A percentile compares a stretch with the other conserved stretches of the same genome.
Conservation (phyloP, 2,329 filamentous ascomycete species). For the Leptographium wingfieldii region DNA sequence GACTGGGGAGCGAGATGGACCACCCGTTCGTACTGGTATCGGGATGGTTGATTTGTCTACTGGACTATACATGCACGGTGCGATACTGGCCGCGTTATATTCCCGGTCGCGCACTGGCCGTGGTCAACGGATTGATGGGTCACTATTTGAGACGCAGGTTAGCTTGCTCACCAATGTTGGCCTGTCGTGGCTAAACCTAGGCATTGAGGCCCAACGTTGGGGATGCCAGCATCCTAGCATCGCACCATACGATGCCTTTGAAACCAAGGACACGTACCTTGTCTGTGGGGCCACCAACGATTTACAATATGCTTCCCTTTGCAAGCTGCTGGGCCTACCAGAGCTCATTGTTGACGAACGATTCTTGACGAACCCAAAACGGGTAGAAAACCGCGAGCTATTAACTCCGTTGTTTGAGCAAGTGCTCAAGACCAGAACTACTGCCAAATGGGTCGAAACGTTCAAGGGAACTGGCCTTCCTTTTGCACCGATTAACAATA, state of each 20-base stretch:
- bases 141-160: constrained; percentile 8
- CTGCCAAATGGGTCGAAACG: background rate
- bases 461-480: constrained; percentile 2
- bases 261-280: constrained; percentile 2
- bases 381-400: constrained; percentile 1
- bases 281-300: constrained; percentile 6
- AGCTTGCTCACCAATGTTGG: constrained; percentile 8
- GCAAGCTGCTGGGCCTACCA: constrained; percentile 1
- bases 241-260: constrained; percentile 6
- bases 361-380: background rate
- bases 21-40: constrained; percentile 4
- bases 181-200: constrained; percentile 7
- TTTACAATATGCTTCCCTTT: constrained; percentile 1
- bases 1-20: constrained; percentile 4
- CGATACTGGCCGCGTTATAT: constrained; percentile 5
- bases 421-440: background rate
- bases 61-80: constrained; percentile 6
- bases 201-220: constrained; percentile 6
- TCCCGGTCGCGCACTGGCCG: background rate
- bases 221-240: constrained; percentile 6
- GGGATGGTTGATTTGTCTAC: constrained; percentile 6
- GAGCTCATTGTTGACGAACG: background rate
- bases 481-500: constrained; percentile 4
- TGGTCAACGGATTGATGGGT: constrained; percentile 7
- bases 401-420: background rate